Conservation (phyloP, 2,329 filamentous ascomycete species). For the Penicillium nordicum region DNA sequence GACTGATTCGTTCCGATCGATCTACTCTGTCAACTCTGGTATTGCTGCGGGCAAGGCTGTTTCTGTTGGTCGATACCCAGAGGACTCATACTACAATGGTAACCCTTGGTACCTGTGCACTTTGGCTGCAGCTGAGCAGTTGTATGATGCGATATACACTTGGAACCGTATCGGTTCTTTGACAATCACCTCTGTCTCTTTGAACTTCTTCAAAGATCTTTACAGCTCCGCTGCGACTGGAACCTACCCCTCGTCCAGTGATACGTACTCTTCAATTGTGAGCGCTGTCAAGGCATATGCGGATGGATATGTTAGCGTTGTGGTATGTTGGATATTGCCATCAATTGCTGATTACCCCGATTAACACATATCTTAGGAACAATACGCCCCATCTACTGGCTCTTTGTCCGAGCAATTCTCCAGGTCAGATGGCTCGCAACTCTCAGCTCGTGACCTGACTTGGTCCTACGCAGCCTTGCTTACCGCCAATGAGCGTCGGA, state of each 20-base stretch:
- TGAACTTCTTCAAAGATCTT: slow-evolving; percentile 69
- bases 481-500: slow-evolving; percentile 35
- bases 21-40: slow-evolving; percentile 57
- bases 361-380: slow-evolving; percentile 18
- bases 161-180: slow-evolving; percentile 65
- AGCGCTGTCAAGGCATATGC: slow-evolving; percentile 62
- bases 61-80: slow-evolving; percentile 61
- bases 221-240: slow-evolving; percentile 57
- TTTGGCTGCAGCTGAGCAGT: slow-evolving; percentile 72
- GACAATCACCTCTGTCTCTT: slow-evolving; percentile 60
- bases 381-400: slow-evolving; percentile 28
- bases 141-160: slow-evolving; percentile 71
- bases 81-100: slow-evolving; percentile 71
- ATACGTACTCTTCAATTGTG: slow-evolving; percentile 54
- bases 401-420: slow-evolving; percentile 43
- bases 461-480: slow-evolving; percentile 47
- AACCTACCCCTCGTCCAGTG: slow-evolving; percentile 60
- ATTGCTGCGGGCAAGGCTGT: slow-evolving; percentile 32
- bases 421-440: slow-evolving; percentile 31
- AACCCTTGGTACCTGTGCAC: slow-evolving; percentile 80
- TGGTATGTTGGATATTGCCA: slow-evolving; percentile 21
- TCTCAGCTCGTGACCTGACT: slow-evolving; percentile 43
- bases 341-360: not conserved
- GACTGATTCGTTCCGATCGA: slow-evolving; percentile 68
- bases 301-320: slow-evolving; percentile 52